phyloP scores from a whole-genome alignment of 164 flowering plant species.

The Stephania yunnanensis region DNA sequence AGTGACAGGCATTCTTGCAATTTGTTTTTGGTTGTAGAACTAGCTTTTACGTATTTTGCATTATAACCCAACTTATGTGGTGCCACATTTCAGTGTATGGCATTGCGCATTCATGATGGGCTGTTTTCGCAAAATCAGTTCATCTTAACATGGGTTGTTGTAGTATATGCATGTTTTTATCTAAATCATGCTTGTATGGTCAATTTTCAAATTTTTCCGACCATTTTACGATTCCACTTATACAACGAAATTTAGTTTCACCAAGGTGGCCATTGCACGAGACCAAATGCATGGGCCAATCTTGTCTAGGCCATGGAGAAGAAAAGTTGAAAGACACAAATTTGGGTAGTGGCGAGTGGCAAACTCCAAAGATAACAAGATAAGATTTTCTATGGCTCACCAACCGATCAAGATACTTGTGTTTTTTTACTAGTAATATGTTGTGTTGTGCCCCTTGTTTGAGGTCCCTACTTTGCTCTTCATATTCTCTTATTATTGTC shows the following conservation, averaged over 20 bases:
- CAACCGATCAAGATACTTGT: too few species aligned
- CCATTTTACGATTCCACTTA: not conserved
- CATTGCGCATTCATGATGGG: too few species aligned
- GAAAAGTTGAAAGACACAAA: constrained; percentile 3
- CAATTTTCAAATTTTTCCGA: not conserved
- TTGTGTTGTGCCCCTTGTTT: too few species aligned
- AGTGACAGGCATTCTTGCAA: too few species aligned
- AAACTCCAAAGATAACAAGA: not conserved
- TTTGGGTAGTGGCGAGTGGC: too few species aligned
- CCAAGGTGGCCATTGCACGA: not conserved
- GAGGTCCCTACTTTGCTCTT: not conserved
- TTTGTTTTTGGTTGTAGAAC: too few species aligned
- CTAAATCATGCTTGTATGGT: not conserved
- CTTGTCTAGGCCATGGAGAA: not conserved
- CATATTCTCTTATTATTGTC: not conserved
- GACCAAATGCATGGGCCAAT: not conserved
- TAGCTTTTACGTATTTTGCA: too few species aligned
- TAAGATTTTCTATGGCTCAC: not conserved
- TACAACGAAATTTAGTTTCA: not conserved
- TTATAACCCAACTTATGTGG: too few species aligned
- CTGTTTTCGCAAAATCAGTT: too few species aligned
- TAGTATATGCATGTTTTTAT: not conserved
- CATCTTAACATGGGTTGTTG: not conserved
- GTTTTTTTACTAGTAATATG: not conserved
- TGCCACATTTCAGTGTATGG: too few species aligned